phyloP scores from a whole-genome alignment of 208 protist genomes.

The Leishmania aethiopica region DNA sequence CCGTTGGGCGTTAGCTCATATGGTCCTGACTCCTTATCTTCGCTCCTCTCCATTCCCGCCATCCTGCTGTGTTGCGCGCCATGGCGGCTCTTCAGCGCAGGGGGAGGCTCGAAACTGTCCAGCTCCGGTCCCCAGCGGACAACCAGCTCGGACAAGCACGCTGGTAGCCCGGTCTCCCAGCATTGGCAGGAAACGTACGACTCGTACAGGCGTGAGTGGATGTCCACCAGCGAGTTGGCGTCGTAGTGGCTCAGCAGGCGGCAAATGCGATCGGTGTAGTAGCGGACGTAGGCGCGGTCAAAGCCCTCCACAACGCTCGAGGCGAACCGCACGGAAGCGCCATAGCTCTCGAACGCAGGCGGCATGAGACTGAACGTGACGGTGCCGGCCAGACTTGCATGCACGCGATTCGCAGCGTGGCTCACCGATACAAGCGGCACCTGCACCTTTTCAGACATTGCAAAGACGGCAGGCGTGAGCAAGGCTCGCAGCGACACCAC shows the following conservation, averaged over 20 bases:
- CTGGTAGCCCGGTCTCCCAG: conserved; percentile 52
- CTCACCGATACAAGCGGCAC: conserved; percentile 69
- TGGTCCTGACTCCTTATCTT: background rate
- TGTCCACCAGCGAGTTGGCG: conserved; percentile 59
- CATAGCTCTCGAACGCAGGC: conserved; percentile 66
- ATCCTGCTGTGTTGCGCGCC: background rate
- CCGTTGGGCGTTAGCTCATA: background rate
- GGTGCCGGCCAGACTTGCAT: conserved; percentile 56
- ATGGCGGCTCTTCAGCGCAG: conserved; percentile 9
- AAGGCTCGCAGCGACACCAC: conserved; percentile 73
- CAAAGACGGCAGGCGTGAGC: conserved; percentile 70
- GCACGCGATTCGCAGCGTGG: conserved; percentile 42
- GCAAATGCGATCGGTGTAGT: conserved; percentile 68
- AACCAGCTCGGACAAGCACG: conserved; percentile 52
- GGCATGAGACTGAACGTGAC: conserved; percentile 63
- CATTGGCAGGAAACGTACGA: conserved; percentile 41
- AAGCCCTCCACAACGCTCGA: conserved; percentile 35
- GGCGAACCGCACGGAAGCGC: conserved; percentile 42
- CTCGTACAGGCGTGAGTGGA: conserved; percentile 73
- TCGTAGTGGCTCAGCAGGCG: conserved; percentile 70
- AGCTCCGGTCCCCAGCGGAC: conserved; percentile 66
- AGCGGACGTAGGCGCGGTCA: conserved; percentile 63
- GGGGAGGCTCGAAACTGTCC: conserved; percentile 30
- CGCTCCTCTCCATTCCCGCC: background rate
- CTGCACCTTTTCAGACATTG: conserved; percentile 62